Conservation (phyloP, 2,329 filamentous ascomycete species). For the Penicillium expansum region DNA sequence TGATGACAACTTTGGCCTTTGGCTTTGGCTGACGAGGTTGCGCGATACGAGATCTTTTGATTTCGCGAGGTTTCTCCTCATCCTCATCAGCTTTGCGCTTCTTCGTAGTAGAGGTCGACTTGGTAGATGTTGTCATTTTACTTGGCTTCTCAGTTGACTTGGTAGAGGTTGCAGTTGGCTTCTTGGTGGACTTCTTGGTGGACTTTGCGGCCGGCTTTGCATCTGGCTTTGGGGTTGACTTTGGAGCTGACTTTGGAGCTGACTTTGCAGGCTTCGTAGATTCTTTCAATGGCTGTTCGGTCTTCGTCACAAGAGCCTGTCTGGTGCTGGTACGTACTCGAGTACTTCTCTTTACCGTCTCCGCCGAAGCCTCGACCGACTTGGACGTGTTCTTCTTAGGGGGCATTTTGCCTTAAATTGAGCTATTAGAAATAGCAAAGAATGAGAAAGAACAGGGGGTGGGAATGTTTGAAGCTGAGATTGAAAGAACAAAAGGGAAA, state of each 20-base stretch:
- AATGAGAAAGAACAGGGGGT: constrained; percentile 5
- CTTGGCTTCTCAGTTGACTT: constrained; percentile 11
- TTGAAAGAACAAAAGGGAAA: constrained; percentile 1
- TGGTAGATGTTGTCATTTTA: constrained; percentile 19
- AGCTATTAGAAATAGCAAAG: constrained; percentile 2
- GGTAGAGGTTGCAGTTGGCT: neutral
- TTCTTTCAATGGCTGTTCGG: constrained; percentile 20
- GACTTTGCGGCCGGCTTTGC: neutral
- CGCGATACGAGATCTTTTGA: constrained; percentile 33
- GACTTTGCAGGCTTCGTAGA: neutral
- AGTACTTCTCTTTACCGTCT: neutral
- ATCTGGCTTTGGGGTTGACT: neutral
- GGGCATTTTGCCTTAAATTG: constrained; percentile 25
- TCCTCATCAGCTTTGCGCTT: constrained; percentile 37
- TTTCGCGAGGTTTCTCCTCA: constrained; percentile 29
- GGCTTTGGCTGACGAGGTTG: constrained; percentile 30
- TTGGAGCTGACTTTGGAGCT: neutral
- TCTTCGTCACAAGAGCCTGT: neutral
- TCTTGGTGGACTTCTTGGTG: neutral
- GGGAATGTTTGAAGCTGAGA: constrained; percentile 1
- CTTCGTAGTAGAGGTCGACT: constrained; percentile 21
- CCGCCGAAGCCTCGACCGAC: constrained; percentile 15
- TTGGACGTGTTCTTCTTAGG: constrained; percentile 30
- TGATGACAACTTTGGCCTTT: constrained; percentile 53
- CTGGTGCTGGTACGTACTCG: neutral